Percentiles rank a stretch among this genome's conserved stretches.
Evolutionary conservation across 73 alveolate genomes (phyloP).

Genomic region (Effrenium voratum): DNA sequence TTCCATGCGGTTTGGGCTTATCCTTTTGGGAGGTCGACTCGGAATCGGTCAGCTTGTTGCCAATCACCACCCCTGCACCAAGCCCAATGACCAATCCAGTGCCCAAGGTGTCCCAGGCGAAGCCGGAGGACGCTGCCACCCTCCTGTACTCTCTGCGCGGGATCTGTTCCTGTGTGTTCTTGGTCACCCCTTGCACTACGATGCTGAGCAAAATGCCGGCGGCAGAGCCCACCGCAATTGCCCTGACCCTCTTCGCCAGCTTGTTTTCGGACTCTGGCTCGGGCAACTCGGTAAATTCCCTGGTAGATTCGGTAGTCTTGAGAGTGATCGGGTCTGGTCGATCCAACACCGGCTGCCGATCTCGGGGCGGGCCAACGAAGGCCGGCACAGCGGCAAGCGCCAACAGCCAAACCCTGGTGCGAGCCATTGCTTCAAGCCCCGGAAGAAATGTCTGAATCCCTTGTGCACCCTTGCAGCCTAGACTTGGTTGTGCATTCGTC

Average conservation of each 20-base stretch:
- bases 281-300: background rate
- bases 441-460: too few species aligned
- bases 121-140: slow-evolving; percentile 3
- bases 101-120: slow-evolving; percentile 38
- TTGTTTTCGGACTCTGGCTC: background rate
- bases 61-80: slow-evolving; percentile 37
- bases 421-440: too few species aligned
- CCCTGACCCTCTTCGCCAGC: slow-evolving; percentile 37
- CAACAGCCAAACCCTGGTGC: too few species aligned
- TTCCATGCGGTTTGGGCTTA: too few species aligned
- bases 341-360: slow-evolving; percentile 84
- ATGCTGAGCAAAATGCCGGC: slow-evolving; percentile 75
- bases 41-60: slow-evolving; percentile 9
- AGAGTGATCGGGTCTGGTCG: background rate
- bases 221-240: slow-evolving; percentile 81
- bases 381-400: background rate
- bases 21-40: background rate
- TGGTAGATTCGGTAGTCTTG: background rate
- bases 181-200: slow-evolving; percentile 40
- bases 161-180: slow-evolving; percentile 3
- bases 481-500: too few species aligned
- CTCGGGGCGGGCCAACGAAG: slow-evolving; percentile 87
- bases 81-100: slow-evolving; percentile 87
- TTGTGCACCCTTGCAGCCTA: too few species aligned
- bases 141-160: background rate